Base-by-base conservation (phyloP, 1,284 basidiomycete species). In the Leccinum griseonigrum region DNA sequence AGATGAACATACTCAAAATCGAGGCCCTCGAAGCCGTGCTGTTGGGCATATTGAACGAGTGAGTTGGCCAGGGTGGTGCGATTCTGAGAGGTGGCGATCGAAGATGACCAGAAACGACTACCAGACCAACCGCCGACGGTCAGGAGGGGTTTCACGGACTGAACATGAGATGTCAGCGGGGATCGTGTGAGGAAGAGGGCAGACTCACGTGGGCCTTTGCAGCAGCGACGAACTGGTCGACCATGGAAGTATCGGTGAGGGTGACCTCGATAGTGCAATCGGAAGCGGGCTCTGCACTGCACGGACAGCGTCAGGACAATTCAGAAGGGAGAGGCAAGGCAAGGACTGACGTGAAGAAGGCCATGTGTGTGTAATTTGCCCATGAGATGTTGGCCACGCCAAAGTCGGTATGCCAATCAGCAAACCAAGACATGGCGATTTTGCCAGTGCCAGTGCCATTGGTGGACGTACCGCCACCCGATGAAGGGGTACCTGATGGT, bases 91-190 rank as follows among this genome's bases (percentile, higher is more conserved):
- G 84, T 86, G 26, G 82, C 83, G 40, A 94, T 86, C 22, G 89
- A 85, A 2, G 83, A 77, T 1, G 94, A 96, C 77, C 92, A 97
- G 79, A 79, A 91, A 54, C 74, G 73, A 3, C 88, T 90, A 22
- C 92, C 94, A 4, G 85, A 86, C 94, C 94, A 97, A 46, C 95
- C 95, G 59, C 95, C 95, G 53, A 97, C 82, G 50, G 92, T 91
- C 50, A 96, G 77, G 60, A 88, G 77, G 16, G 95, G 91, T 64
- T 84, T 82, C 50, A 94, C 91, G 62, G 81, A 79, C 78, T 84
- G 68, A 56, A 22, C 28, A 48, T 4, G 16, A 43, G 3, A 3
- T 52, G 16, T 63, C 36, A 58, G 51, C 4, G 34, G 29, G 11
- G 16, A 28, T n/a, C 8, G 56, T 38, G 1, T 13, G 10, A 62